Evolutionary conservation across 257 asterid genomes (phyloP), one percentile per base, ranked within the genome.

Genomic region (Ballota nigra): DNA sequence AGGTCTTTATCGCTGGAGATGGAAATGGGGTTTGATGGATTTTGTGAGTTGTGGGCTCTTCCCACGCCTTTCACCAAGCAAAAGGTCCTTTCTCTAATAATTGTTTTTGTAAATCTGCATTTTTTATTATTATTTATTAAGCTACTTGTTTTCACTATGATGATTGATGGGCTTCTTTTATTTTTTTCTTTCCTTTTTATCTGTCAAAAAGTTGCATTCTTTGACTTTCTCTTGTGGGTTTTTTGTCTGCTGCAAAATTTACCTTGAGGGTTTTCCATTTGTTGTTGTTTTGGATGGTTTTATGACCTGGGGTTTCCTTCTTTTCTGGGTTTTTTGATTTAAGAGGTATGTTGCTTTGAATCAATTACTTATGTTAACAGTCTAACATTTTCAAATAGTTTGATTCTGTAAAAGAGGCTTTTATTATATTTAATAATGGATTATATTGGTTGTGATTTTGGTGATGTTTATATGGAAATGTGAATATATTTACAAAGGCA

Each of bases 1-100:
- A 73, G 64, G 49, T 29, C 63, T 47, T 67, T 69, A 59, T 69
- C 67, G 79, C 65, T 41, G 81, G 70, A 75, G 70, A 79, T 36
- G 72, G 69, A 75, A 78, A 84, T 86, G 92, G 85, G 85, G 53
- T 63, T 78, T 76, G 79, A 79, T 70, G 77, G 77, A 38, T 79
- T 83, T 76, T 70, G 43, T 76, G 68, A 28, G 68, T 66, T 79
- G 90, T 87, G 92, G 90, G 92, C 90, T 81, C 85, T 74, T 56
- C 53, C 75, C 60, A 63, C 78, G 82, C 84, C 78, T 82, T 82
- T 85, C 83, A 72, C 84, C 80, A 58, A 43, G 75, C 70, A 73
- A 87, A 87, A 86, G 91, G 95, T 86, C 67, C 43, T 51, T 69
- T 81, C 81, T 72, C 66, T 72, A 73, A 66, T 77, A 22, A 75